Base-by-base conservation (phyloP, 106 monocot species). In the Chionographis japonica region DNA sequence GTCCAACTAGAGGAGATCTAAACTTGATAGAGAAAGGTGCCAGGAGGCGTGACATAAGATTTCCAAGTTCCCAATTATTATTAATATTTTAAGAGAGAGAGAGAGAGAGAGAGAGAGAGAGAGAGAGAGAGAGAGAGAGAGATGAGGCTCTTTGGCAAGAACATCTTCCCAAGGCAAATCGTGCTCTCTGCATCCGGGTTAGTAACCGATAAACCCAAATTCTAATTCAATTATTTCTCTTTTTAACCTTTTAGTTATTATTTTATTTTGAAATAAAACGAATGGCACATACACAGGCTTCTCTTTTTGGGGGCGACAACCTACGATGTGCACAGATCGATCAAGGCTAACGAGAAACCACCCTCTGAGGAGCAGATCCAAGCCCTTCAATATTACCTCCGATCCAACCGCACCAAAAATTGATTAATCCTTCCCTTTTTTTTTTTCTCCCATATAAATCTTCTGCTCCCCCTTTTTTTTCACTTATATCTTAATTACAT, bases 251-350 rank as follows among this genome's bases (percentile, higher is more conserved):
- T 40, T 40, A 4, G 8, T 46, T 9, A 13, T 58, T 61, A 38
- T 12, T 55, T 0, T 55, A 17, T 3, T 4, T 56, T 56, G 16
- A 56, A 4, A 3, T 9, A 17, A 37, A 39, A 2, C 14, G 40
- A 4, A 1, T 20, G 57, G 9, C 18, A 17, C 20, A 38, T 7
- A 35, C 4, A 50, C 76, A 85, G 82, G 54, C 63, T 85, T 55
- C 50, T 85, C 49, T 79, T 83, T 66, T 62, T 89, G 20, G 85
- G 79, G 27, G 82, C 80, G 15, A 86, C 85, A 19, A 86, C 82
- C 4, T 90, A 85, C 42, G 89, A 90, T 41, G 89, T 85, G 53
- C 89, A 90, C 77, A 65, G 85, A 19, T 83, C 89, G 13, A 90
- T 90, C 65, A 85, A 83, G 74, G 74, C 74, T 68, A 86, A 90